A percentile compares a stretch with the other conserved stretches of the same genome.
phyloP scores from a whole-genome alignment of 2,329 filamentous ascomycete species.

The Calonectria hawksworthii region DNA sequence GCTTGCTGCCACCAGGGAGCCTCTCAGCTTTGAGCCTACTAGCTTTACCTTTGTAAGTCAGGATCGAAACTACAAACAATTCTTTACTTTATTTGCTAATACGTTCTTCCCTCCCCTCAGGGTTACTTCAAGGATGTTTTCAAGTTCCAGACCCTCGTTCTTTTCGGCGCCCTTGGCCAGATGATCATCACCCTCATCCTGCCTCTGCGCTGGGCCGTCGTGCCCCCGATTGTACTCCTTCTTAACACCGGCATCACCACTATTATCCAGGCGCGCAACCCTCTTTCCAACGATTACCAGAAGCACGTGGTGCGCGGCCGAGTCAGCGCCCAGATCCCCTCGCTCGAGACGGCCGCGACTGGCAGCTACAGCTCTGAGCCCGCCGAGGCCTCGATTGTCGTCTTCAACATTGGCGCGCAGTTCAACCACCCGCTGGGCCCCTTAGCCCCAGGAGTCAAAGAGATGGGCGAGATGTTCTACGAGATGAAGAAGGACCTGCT shows the following conservation, averaged over 20 bases:
- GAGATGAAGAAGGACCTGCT: slow-evolving; percentile 54
- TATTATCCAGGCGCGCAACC: slow-evolving; percentile 39
- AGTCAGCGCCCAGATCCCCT: slow-evolving; percentile 51
- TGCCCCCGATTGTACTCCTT: slow-evolving; percentile 50
- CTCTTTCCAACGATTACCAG: slow-evolving; percentile 39
- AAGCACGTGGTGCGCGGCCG: slow-evolving; percentile 50
- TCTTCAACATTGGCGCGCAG: slow-evolving; percentile 61
- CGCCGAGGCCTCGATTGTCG: slow-evolving; percentile 51
- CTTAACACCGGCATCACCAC: slow-evolving; percentile 51
- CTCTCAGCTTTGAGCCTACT: slow-evolving; percentile 33
- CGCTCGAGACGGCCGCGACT: slow-evolving; percentile 38
- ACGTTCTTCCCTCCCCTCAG: background rate
- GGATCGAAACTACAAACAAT: background rate
- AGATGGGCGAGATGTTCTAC: slow-evolving; percentile 55
- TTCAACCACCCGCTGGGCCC: slow-evolving; percentile 64
- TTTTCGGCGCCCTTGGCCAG: slow-evolving; percentile 54
- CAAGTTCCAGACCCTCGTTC: slow-evolving; percentile 49
- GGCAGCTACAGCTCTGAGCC: slow-evolving; percentile 47
- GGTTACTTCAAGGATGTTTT: slow-evolving; percentile 51
- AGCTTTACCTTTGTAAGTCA: slow-evolving; percentile 37
- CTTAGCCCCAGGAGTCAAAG: slow-evolving; percentile 59
- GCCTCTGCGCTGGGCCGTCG: slow-evolving; percentile 51
- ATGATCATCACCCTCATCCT: slow-evolving; percentile 49
- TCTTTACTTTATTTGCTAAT: slow-evolving; percentile 1
- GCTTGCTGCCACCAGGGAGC: slow-evolving; percentile 39